phyloP scores from a whole-genome alignment of 495 filamentous ascomycete genomes.

The Apiosordaria backusii region DNA sequence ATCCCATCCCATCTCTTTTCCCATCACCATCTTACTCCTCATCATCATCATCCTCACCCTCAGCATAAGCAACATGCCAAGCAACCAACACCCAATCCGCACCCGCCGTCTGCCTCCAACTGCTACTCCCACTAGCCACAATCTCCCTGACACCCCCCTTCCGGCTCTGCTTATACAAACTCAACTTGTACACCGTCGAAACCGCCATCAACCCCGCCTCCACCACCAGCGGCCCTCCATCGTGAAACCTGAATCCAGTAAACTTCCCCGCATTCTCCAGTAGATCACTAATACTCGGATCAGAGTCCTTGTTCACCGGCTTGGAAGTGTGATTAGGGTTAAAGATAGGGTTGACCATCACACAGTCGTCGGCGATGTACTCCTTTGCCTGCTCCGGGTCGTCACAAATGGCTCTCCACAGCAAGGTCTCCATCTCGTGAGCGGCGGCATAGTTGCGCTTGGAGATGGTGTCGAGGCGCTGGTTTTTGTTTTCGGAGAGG shows the following conservation, averaged over 20 bases:
- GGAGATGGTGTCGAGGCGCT: slow-evolving; percentile 37
- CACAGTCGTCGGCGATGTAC: slow-evolving; percentile 37
- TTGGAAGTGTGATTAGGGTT: slow-evolving; percentile 7
- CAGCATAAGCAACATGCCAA: slow-evolving; percentile 29
- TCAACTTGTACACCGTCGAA: slow-evolving; percentile 30
- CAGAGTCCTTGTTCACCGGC: slow-evolving; percentile 27
- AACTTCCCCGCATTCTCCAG: slow-evolving; percentile 25
- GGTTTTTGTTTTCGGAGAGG: slow-evolving; percentile 23
- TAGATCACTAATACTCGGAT: slow-evolving; percentile 23
- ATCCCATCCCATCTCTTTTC: slow-evolving; percentile 2
- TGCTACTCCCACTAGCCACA: slow-evolving; percentile 22
- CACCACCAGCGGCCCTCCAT: slow-evolving; percentile 29
- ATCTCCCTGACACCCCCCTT: slow-evolving; percentile 28
- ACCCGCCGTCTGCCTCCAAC: slow-evolving; percentile 37
- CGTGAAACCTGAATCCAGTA: slow-evolving; percentile 26
- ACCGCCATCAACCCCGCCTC: slow-evolving; percentile 39
- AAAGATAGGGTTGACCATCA: slow-evolving; percentile 38
- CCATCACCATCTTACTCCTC: neutral
- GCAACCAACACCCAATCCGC: slow-evolving; percentile 36
- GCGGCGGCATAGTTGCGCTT: slow-evolving; percentile 39
- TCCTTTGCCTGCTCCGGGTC: slow-evolving; percentile 28
- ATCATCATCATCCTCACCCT: slow-evolving; percentile 21
- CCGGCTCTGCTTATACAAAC: slow-evolving; percentile 22
- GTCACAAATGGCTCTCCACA: slow-evolving; percentile 39
- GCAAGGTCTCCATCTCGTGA: slow-evolving; percentile 32